Percentiles rank a stretch among this genome's conserved stretches.
Conservation (phyloP, 2,329 filamentous ascomycete species). For the Alternaria ethzedia region DNA sequence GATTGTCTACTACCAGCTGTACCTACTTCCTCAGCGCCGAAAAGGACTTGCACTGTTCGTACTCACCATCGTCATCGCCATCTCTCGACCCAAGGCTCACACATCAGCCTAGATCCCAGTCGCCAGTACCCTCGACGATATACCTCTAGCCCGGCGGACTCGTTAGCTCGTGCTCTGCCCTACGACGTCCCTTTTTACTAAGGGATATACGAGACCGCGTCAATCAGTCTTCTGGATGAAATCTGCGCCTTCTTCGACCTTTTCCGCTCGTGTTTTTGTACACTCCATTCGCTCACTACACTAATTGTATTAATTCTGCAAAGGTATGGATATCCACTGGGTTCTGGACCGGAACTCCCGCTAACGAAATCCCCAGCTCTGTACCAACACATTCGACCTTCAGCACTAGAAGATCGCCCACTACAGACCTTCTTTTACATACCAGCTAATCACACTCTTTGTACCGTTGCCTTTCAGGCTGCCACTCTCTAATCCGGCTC, state of each 20-base stretch:
- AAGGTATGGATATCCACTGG: constrained; percentile 50
- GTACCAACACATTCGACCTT: constrained; percentile 40
- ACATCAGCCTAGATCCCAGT: constrained; percentile 42
- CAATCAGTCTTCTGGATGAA: constrained; percentile 52
- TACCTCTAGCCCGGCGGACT: constrained; percentile 53
- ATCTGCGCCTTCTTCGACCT: constrained; percentile 47
- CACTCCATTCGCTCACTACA: constrained; percentile 48
- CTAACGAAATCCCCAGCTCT: constrained; percentile 39
- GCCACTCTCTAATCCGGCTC: constrained; percentile 58
- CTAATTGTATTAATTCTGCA: constrained; percentile 57
- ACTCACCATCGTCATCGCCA: neutral
- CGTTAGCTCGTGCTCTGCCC: constrained; percentile 62
- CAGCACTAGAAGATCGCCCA: constrained; percentile 42
- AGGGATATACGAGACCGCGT: constrained; percentile 42
- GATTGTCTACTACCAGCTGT: constrained; percentile 23
- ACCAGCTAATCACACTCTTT: constrained; percentile 67
- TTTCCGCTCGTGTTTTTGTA: constrained; percentile 41
- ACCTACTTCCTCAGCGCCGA: constrained; percentile 15
- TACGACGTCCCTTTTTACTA: constrained; percentile 42
- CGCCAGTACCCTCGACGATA: constrained; percentile 50
- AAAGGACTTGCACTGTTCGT: constrained; percentile 34
- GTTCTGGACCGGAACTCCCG: constrained; percentile 13
- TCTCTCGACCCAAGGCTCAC: constrained; percentile 21
- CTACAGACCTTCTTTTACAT: constrained; percentile 52
- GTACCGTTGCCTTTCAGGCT: constrained; percentile 54